A percentile compares a stretch with the other conserved stretches of the same genome.
Evolutionary conservation across 306 rosid species (phyloP).

Genomic region (Oemleria cerasiformis): DNA sequence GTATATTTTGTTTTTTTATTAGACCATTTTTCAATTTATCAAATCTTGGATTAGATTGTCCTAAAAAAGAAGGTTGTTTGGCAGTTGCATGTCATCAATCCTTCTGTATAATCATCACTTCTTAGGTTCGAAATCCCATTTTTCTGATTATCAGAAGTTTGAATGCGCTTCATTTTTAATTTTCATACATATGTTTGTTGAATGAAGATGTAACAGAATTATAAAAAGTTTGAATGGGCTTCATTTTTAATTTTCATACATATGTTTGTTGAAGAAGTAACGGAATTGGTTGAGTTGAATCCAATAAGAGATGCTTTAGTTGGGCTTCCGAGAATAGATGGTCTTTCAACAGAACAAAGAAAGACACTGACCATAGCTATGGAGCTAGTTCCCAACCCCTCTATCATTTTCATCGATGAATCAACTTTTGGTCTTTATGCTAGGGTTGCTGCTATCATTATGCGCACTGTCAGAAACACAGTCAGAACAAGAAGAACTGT

Average conservation of each 20-base stretch:
- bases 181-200: constrained; percentile 46
- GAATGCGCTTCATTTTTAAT: too few relatives aligned
- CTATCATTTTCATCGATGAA: constrained; percentile 56
- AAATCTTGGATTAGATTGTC: too few relatives aligned
- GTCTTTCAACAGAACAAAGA: constrained; percentile 49
- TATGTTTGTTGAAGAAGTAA: constrained; percentile 51
- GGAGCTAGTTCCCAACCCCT: constrained; percentile 42
- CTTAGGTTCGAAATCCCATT: too few relatives aligned
- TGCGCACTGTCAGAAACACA: constrained; percentile 49
- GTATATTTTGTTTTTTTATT: too few relatives aligned
- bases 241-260: too few relatives aligned
- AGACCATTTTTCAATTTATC: too few relatives aligned
- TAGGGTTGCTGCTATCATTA: constrained; percentile 50
- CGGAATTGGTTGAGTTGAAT: constrained; percentile 45
- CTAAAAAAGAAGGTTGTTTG: too few relatives aligned
- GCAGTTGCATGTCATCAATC: too few relatives aligned
- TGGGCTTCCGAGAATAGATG: constrained; percentile 46
- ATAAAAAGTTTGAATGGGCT: too few relatives aligned
- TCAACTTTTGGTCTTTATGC: constrained; percentile 54
- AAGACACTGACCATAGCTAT: constrained; percentile 51
- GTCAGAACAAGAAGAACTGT: constrained; percentile 50
- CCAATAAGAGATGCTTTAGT: constrained; percentile 39
- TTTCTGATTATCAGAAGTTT: too few relatives aligned
- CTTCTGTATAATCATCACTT: too few relatives aligned
- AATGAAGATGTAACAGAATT: constrained; percentile 41